Conservation (phyloP, 2,329 filamentous ascomycete genomes). For the Nemania abortiva region DNA sequence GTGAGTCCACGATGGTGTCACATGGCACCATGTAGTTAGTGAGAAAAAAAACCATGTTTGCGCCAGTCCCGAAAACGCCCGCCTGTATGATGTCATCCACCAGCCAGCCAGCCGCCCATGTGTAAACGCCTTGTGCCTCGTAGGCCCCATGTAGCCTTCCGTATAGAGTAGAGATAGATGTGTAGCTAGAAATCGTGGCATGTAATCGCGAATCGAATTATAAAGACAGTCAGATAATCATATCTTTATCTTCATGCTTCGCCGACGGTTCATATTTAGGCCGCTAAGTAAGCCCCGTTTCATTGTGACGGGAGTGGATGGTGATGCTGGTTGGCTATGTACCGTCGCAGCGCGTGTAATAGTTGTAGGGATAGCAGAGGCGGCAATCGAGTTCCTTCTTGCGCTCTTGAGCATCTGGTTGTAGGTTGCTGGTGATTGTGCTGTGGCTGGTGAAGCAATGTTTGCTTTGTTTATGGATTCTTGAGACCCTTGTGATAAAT, state of each 20-base stretch:
- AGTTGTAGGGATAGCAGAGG: conserved; percentile 39
- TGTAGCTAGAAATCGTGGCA: conserved; percentile 16
- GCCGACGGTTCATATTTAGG: conserved; percentile 54
- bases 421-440: conserved; percentile 58
- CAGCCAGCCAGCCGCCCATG: conserved; percentile 20
- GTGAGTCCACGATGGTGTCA: conserved; percentile 23
- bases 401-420: conserved; percentile 61
- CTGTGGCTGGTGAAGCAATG: conserved; percentile 44
- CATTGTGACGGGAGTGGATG: conserved; percentile 28
- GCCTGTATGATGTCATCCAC: conserved; percentile 31
- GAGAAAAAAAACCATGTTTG: conserved; percentile 9
- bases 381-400: conserved; percentile 56
- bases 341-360: conserved; percentile 42
- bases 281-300: conserved; percentile 54
- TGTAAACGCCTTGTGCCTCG: conserved; percentile 35
- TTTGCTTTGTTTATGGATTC: conserved; percentile 50
- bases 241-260: conserved; percentile 54
- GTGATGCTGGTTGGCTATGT: conserved; percentile 38
- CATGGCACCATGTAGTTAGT: conserved; percentile 20
- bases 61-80: conserved; percentile 38
- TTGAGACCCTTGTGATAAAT: conserved; percentile 46
- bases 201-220: background rate
- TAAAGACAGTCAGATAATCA: conserved; percentile 29
- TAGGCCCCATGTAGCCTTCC: conserved; percentile 12
- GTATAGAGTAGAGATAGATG: conserved; percentile 31